A percentile compares a stretch with the other conserved stretches of the same genome.
phyloP scores from a whole-genome alignment of 208 protist genomes.

The Angomonas ambiguus region DNA sequence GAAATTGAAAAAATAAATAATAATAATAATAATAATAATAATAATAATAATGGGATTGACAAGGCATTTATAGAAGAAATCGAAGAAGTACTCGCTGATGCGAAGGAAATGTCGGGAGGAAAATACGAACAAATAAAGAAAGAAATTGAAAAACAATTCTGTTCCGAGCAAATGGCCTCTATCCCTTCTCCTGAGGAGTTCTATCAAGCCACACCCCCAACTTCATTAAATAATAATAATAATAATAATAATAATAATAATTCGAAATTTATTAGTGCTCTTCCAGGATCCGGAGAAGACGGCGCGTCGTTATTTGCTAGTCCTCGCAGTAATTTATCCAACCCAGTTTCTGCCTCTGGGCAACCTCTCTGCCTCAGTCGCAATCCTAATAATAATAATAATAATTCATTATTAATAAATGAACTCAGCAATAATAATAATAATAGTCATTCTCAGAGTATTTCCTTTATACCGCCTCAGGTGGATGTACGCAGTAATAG shows the following conservation, averaged over 20 bases:
- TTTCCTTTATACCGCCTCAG: neutral
- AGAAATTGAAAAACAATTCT: conserved; percentile 47
- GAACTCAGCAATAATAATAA: too few species aligned
- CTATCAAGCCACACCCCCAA: conserved; percentile 12
- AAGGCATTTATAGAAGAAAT: conserved; percentile 56
- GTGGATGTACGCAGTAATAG: neutral
- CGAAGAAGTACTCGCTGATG: conserved; percentile 67
- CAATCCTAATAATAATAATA: too few species aligned
- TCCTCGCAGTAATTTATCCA: conserved; percentile 32
- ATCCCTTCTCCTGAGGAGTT: conserved; percentile 37
- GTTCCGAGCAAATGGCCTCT: conserved; percentile 25
- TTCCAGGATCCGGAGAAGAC: conserved; percentile 30
- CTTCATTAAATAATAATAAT: conserved; percentile 4
- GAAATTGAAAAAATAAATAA: conserved; percentile 27
- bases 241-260: conserved; percentile 12
- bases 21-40: neutral
- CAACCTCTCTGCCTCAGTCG: conserved; percentile 46
- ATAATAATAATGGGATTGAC: conserved; percentile 54
- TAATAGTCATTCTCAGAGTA: neutral
- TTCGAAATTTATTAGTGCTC: conserved; percentile 48
- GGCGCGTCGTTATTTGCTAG: neutral
- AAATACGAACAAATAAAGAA: conserved; percentile 42
- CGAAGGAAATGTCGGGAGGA: conserved; percentile 62
- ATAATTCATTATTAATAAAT: too few species aligned
- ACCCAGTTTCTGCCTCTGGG: conserved; percentile 62